Evolutionary conservation across 768 basidiomycete species (phyloP).

Genomic region (Boletus subparvulus): DNA sequence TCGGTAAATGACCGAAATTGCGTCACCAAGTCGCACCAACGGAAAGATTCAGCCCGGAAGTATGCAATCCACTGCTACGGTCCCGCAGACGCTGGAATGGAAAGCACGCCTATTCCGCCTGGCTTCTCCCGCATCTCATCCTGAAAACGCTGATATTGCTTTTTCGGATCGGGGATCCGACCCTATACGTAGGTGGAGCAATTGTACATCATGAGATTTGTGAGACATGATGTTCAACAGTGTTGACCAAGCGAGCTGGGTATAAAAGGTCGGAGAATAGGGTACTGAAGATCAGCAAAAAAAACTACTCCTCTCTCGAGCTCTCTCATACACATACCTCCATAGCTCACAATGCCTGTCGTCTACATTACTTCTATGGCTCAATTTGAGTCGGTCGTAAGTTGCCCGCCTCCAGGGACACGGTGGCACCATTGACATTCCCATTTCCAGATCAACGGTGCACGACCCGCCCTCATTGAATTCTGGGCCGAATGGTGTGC

Average conservation of each 20-base stretch:
- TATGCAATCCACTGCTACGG: constrained; percentile 21
- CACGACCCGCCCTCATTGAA: constrained; percentile 28
- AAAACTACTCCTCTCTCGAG: constrained; percentile 6
- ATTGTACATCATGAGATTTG: constrained; percentile 10
- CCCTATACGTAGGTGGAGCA: constrained; percentile 21
- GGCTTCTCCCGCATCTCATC: constrained; percentile 20
- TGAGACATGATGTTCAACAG: constrained; percentile 15
- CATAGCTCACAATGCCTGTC: constrained; percentile 21
- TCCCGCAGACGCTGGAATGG: constrained; percentile 29
- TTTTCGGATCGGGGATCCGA: constrained; percentile 24
- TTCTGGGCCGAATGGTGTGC: constrained; percentile 35
- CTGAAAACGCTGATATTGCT: constrained; percentile 17
- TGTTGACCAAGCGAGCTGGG: constrained; percentile 21
- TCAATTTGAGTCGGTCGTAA: constrained; percentile 25
- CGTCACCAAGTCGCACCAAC: constrained; percentile 20
- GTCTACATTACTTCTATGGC: constrained; percentile 26
- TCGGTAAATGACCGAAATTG: constrained; percentile 23
- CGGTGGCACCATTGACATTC: constrained; percentile 8
- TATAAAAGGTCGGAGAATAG: constrained; percentile 27
- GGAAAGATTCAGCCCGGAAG: constrained; percentile 8
- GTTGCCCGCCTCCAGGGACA: constrained; percentile 2
- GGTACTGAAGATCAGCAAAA: constrained; percentile 15
- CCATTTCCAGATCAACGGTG: constrained; percentile 16
- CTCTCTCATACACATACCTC: constrained; percentile 15
- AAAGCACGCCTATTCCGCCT: constrained; percentile 32